Base-by-base conservation (phyloP, 768 basidiomycete genomes). In the Tulasnella sp. region DNA sequence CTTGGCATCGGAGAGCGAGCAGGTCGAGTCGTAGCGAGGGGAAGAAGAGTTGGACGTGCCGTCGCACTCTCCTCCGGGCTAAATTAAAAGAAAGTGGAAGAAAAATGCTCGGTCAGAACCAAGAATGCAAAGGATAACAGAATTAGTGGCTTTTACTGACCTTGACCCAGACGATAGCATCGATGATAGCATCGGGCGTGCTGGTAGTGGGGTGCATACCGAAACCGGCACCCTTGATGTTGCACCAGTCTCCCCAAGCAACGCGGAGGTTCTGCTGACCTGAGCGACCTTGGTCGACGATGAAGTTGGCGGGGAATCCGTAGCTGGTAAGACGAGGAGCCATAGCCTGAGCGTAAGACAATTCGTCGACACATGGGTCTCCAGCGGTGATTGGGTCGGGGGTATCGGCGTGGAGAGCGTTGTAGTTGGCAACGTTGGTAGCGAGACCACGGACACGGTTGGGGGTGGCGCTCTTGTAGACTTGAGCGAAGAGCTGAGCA, bases 161-260 rank as follows among this genome's bases (percentile, higher is more conserved):
- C 74, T 75, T 90, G 79, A 88, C 85, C 89, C 88, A 90, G 77
- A 89, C 88, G 80, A 90, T 87, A 68, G 89, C 83, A 80, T 90
- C 89, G 78, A 90, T 87, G 79, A 86, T 83, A 72, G 84, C 81
- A 67, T 85, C 85, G 49, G 87, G 87, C 25, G 89, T 89, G 85
- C 83, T 71, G 74, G 83, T 83, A 52, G 89, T 89, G 38, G 89
- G 89, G 74, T 84, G 88, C 58, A 83, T 86, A 76, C 89, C 89
- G 81, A 89, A 90, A 77, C 89, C 90, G 73, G 89, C 87, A 79
- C 86, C 86, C 80, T 86, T 86, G 80, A 91, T 87, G 81, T 91
- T 91, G 85, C 89, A 89, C 87, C 88, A 91, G 83, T 90, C 87
- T 79, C 89, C 89, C 89, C 89, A 90, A 78, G 84, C 82, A 36